Base-by-base conservation (phyloP, 2,329 filamentous ascomycete species). In the Cladosporium sp. region DNA sequence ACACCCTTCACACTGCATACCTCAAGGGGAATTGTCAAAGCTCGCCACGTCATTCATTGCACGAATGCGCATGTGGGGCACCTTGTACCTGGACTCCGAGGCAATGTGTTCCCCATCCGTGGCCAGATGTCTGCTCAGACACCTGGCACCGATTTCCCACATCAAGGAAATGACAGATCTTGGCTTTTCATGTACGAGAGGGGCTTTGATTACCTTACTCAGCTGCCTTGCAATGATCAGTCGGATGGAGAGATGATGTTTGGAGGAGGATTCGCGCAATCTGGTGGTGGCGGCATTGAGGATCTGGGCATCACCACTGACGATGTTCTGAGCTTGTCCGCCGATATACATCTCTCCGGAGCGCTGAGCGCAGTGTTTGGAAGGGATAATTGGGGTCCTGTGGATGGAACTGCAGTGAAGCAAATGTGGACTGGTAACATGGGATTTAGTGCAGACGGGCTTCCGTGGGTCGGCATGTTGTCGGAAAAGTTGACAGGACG, bases 121-220 rank as follows among this genome's bases (percentile, higher is more conserved):
- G 68, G 68, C n/a, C 67, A 68, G 54, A 70, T 70, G 68, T 68
- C 67, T 16, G 65, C 67, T 26, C 68, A 70, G 43, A 51, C 7
- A 14, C 56, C 25, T 14, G 39, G 39, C 39, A 28, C 34, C 32
- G 34, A 13, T 58, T 65, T 30, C 53, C 68, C 4, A 28, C 58
- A 18, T 43, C 57, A 39, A 63, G 65, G 6, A 58, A 30, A 26
- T 23, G 48, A 34, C 66, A 67, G 6, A 68, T 65, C 18, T 10
- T 70, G 67, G 63, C 43, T 58, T 14, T 62, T 67, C 28, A 30
- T 49, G 11, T 65, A 67, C 39, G 60, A 56, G 5, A 61, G 49
- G 11, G 62, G 67, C 53, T 67, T 68, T 26, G 67, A 70, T 63
- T 70, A 70, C 26, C 48, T 70, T 8, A 70, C 65, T 1, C 68